Percentiles rank a stretch among this genome's conserved stretches.
phyloP scores from a whole-genome alignment of 495 filamentous ascomycete species.

The Penicillium alfredii region DNA sequence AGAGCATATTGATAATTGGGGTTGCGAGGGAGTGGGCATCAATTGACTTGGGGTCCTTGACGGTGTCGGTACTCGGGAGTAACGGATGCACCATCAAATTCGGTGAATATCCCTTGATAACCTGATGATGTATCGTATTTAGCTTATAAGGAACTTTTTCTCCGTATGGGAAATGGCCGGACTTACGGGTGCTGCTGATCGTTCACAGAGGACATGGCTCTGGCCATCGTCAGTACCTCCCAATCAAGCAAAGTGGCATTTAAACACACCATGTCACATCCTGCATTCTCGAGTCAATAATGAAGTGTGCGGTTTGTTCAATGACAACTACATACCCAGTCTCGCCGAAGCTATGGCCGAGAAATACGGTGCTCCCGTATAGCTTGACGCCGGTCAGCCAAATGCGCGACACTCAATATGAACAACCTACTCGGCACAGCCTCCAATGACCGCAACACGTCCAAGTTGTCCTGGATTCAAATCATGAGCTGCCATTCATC shows the following conservation, averaged over 20 bases:
- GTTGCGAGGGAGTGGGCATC: conserved; percentile 56
- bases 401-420: not conserved
- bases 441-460: conserved; percentile 88
- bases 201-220: conserved; percentile 97
- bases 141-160: not conserved
- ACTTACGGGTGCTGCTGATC: conserved; percentile 60
- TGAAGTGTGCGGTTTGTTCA: too few relatives aligned
- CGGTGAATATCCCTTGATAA: conserved; percentile 96
- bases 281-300: conserved; percentile 27
- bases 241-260: not conserved
- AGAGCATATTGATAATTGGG: conserved; percentile 74
- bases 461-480: conserved; percentile 71
- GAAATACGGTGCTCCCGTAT: conserved; percentile 96
- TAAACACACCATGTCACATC: conserved; percentile 63
- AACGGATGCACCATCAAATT: conserved; percentile 98
- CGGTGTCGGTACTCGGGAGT: conserved; percentile 63
- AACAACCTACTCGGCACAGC: conserved; percentile 67
- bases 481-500: conserved; percentile 2
- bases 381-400: conserved; percentile 43
- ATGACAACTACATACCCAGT: conserved; percentile 44
- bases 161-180: too few relatives aligned
- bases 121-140: conserved; percentile 26
- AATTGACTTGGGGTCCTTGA: conserved; percentile 34
- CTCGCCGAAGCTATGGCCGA: conserved; percentile 92
- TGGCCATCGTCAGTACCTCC: conserved; percentile 30